Conservation (phyloP, 768 basidiomycete species). For the Tephrocybe sp. region DNA sequence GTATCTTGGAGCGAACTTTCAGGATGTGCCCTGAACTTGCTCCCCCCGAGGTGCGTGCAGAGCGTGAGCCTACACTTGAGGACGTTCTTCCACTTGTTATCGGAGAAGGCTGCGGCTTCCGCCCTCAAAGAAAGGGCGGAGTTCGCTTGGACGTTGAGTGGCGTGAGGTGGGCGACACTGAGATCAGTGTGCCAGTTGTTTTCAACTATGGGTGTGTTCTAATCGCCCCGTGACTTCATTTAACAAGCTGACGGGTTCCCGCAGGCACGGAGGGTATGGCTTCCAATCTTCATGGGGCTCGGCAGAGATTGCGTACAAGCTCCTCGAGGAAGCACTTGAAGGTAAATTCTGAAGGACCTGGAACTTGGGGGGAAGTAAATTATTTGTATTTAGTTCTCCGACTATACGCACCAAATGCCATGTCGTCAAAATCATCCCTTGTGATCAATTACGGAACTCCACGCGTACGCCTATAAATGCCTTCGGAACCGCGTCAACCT, state of each 20-base stretch:
- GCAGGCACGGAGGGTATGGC: constrained; percentile 64
- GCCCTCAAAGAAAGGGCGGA: constrained; percentile 70
- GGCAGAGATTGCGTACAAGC: constrained; percentile 47
- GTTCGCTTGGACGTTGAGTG: constrained; percentile 57
- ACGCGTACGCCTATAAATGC: too few relatives aligned
- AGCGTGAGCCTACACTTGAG: constrained; percentile 45
- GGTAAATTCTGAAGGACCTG: constrained; percentile 5
- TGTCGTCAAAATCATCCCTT: too few relatives aligned
- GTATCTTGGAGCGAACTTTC: constrained; percentile 56
- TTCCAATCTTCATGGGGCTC: constrained; percentile 71
- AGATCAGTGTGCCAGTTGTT: constrained; percentile 45
- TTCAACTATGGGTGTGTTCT: constrained; percentile 63
- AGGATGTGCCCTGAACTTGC: constrained; percentile 57
- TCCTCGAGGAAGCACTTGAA: constrained; percentile 40
- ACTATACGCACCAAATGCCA: not conserved
- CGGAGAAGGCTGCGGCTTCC: constrained; percentile 58
- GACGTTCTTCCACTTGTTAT: constrained; percentile 49
- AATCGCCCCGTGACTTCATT: too few relatives aligned
- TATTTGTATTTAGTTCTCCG: not conserved
- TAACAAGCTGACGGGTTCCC: not conserved
- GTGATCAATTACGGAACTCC: too few relatives aligned
- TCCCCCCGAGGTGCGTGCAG: constrained; percentile 49
- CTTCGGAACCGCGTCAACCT: too few relatives aligned
- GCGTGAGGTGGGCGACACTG: constrained; percentile 27
- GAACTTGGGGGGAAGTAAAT: too few relatives aligned